phyloP scores from a whole-genome alignment of 139 green algal species.

The Marvania coccoides region DNA sequence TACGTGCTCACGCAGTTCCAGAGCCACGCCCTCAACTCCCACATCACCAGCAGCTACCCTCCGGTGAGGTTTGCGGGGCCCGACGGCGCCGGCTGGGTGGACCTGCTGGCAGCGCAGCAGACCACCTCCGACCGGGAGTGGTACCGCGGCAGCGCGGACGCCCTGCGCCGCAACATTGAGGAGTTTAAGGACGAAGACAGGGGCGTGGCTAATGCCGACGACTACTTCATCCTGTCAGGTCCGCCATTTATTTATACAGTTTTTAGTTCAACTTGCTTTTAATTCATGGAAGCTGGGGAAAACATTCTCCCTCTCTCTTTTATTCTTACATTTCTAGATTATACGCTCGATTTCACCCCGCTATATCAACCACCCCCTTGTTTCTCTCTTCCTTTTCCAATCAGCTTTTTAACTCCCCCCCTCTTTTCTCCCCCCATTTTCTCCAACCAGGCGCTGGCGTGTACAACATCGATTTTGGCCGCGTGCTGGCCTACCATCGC shows the following conservation, averaged over 20 bases:
- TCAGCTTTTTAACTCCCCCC: no score
- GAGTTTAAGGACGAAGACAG: constrained; percentile 21
- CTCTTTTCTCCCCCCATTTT: background rate
- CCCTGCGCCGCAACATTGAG: constrained; percentile 37
- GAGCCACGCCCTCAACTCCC: constrained; percentile 41
- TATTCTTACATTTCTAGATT: no score
- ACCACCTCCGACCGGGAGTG: constrained; percentile 25
- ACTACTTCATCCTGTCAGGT: constrained; percentile 37
- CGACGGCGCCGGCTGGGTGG: constrained; percentile 34
- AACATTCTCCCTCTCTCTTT: background rate
- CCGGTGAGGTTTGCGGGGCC: constrained; percentile 33
- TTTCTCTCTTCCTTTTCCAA: no score
- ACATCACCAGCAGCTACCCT: constrained; percentile 39
- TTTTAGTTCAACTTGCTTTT: constrained; percentile 12
- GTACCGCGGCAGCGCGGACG: constrained; percentile 45
- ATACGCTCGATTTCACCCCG: no score
- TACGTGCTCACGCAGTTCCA: constrained; percentile 60
- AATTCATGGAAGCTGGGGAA: background rate
- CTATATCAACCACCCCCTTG: no score
- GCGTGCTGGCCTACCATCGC: constrained; percentile 33
- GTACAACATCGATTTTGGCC: constrained; percentile 27
- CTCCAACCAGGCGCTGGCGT: constrained; percentile 26
- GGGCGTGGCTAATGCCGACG: constrained; percentile 20
- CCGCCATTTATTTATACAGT: no score
- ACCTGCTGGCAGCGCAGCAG: constrained; percentile 46